A percentile compares a stretch with the other conserved stretches of the same genome.
phyloP scores from a whole-genome alignment of 2,329 filamentous ascomycete species.

The Dactylellina drechsleri region DNA sequence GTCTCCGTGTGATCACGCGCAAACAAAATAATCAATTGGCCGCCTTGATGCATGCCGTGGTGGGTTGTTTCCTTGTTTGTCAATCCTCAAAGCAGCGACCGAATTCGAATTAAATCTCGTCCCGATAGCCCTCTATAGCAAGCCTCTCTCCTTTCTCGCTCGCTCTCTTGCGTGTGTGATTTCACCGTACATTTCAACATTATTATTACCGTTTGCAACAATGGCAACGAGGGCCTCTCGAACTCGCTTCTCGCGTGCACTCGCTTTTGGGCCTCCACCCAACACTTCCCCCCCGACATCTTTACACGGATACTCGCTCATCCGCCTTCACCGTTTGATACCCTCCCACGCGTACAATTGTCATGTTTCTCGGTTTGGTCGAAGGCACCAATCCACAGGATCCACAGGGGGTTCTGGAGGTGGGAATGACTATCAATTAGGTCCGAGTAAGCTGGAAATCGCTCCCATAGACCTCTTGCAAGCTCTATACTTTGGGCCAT shows the following conservation, averaged over 20 bases:
- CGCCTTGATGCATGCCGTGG: too few species aligned
- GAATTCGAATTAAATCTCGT: too few species aligned
- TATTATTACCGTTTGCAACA: conserved; percentile 13
- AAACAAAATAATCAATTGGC: too few species aligned
- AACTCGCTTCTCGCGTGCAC: conserved; percentile 14
- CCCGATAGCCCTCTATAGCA: background rate
- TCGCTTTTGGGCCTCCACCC: background rate
- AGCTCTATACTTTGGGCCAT: too few species aligned
- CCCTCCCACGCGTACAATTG: background rate
- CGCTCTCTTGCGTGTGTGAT: conserved; percentile 16
- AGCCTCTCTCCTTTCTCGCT: background rate
- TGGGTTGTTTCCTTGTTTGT: too few species aligned
- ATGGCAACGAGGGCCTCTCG: conserved; percentile 40
- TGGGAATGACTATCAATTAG: conserved; percentile 57
- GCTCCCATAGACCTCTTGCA: conserved; percentile 7
- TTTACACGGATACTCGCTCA: conserved; percentile 15
- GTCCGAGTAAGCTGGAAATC: conserved; percentile 54
- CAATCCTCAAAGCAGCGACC: too few species aligned
- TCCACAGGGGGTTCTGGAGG: conserved; percentile 50
- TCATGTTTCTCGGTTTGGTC: background rate
- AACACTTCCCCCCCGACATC: background rate
- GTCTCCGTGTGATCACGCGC: too few species aligned
- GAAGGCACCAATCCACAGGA: conserved; percentile 44
- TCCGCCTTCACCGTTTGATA: background rate
- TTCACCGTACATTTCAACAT: conserved; percentile 31